These are phyloP conservation scores for Cyberlindnera euphorbiae DNA, from an alignment of 805 yeast species.

Conservation along the genomic window DNA sequence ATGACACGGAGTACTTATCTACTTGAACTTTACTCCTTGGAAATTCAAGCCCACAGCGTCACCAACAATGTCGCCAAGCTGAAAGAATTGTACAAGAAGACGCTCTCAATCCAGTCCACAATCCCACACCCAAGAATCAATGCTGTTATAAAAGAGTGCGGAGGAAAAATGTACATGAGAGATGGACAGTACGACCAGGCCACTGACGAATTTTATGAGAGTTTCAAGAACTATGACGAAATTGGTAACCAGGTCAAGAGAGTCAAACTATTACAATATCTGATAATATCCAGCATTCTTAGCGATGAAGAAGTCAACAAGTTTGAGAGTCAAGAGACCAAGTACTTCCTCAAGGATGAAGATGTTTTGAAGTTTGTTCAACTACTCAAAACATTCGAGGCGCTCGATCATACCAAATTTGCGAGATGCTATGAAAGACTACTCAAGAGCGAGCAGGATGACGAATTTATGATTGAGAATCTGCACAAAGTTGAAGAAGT, in stretches of 20 bases:
- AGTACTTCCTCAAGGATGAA: conserved; percentile 24
- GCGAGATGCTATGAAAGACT: conserved; percentile 8
- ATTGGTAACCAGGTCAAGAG: conserved; percentile 59
- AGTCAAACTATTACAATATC: conserved; percentile 51
- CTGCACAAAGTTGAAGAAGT: conserved; percentile 18
- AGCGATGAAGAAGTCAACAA: conserved; percentile 41
- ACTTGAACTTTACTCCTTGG: conserved; percentile 63
- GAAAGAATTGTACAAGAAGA: conserved; percentile 43
- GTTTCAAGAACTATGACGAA: conserved; percentile 58
- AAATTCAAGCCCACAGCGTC: conserved; percentile 49
- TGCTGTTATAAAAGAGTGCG: conserved; percentile 74
- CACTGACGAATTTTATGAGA: conserved; percentile 47
- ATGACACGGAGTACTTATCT: conserved; percentile 42
- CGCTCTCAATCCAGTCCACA: conserved; percentile 48
- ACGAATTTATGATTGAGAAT: conserved; percentile 18
- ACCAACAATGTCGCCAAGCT: conserved; percentile 35
- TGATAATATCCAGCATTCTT: conserved; percentile 53
- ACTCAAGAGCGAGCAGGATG: conserved; percentile 9
- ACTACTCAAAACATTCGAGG: conserved; percentile 20
- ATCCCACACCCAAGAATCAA: conserved; percentile 72
- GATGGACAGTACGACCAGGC: conserved; percentile 56
- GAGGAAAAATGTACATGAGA: conserved; percentile 63
- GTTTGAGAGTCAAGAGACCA: conserved; percentile 28
- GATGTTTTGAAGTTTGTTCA: conserved; percentile 19
- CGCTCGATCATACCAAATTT: conserved; percentile 18